A percentile compares a stretch with the other conserved stretches of the same genome.
phyloP scores from a whole-genome alignment of 2,329 filamentous ascomycete genomes.

The Colletotrichum tanaceti region DNA sequence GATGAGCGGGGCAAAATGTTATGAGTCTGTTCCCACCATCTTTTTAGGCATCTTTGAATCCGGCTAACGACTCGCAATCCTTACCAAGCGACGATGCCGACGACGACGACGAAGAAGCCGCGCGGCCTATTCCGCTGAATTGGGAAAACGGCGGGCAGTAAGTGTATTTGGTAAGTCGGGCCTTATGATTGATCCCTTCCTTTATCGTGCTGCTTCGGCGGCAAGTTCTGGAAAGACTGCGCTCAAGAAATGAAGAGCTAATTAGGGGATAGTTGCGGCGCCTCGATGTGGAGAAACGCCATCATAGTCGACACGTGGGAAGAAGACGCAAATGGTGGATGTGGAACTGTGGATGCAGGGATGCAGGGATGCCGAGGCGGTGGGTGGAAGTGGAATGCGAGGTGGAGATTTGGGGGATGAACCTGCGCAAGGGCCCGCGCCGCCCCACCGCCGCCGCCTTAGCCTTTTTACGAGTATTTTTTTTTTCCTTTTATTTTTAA shows the following conservation, averaged over 20 bases:
- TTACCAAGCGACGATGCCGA: neutral
- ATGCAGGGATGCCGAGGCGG: slow-evolving; percentile 2
- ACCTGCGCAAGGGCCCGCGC: slow-evolving; percentile 23
- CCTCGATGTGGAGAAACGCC: slow-evolving; percentile 18
- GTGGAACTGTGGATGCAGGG: no score
- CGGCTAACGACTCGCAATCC: neutral
- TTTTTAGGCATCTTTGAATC: neutral
- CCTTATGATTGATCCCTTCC: slow-evolving; percentile 12
- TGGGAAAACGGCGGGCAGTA: neutral
- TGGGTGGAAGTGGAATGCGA: neutral
- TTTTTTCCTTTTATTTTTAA: no score
- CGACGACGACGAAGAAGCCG: neutral
- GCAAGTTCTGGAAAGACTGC: neutral
- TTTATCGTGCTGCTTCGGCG: slow-evolving; percentile 7
- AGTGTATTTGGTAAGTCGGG: neutral
- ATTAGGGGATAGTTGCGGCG: neutral
- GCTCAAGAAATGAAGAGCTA: neutral
- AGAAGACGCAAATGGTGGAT: neutral
- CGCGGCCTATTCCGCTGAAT: neutral
- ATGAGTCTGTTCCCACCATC: neutral
- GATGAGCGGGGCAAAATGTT: neutral
- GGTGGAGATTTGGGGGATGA: neutral
- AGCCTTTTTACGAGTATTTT: neutral
- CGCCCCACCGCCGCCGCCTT: neutral
- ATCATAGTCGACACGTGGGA: slow-evolving; percentile 27